Percentiles rank a stretch among this genome's conserved stretches.
Evolutionary conservation across 2,329 filamentous ascomycete species (phyloP).

Genomic region (Lachnellula hyalina): DNA sequence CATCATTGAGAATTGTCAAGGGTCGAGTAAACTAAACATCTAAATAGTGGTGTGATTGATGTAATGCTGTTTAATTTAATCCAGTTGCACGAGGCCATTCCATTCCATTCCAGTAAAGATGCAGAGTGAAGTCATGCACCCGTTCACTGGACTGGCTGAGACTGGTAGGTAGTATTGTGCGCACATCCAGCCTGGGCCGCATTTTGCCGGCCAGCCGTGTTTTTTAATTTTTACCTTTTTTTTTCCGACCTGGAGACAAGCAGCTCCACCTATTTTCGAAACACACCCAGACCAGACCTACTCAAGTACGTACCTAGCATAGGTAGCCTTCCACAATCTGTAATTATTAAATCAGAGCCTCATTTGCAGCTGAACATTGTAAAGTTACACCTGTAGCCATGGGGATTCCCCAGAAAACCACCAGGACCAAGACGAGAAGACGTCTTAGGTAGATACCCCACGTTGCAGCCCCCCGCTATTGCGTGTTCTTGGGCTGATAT

Average conservation of each 20-base stretch:
- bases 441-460: slow-evolving; percentile 51
- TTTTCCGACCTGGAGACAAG: slow-evolving; percentile 10
- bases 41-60: too few species aligned
- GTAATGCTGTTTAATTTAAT: too few species aligned
- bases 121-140: neutral
- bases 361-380: neutral
- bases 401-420: slow-evolving; percentile 62
- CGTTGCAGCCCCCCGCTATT: neutral
- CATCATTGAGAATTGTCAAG: too few species aligned
- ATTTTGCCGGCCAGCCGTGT: neutral
- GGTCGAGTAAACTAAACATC: too few species aligned
- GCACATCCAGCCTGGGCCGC: slow-evolving; percentile 7
- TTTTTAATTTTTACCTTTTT: neutral
- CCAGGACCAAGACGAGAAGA: slow-evolving; percentile 69
- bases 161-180: neutral
- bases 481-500: neutral
- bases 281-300: neutral
- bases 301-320: neutral
- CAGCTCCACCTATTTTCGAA: neutral
- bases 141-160: neutral
- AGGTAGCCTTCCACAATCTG: neutral
- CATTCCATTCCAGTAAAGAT: too few species aligned
- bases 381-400: slow-evolving; percentile 31
- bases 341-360: neutral
- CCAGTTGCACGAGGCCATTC: too few species aligned